Percentiles rank a stretch among this genome's conserved stretches.
Evolutionary conservation across 176 grass and related monocot species (phyloP).

Genomic region (Carex pumila): DNA sequence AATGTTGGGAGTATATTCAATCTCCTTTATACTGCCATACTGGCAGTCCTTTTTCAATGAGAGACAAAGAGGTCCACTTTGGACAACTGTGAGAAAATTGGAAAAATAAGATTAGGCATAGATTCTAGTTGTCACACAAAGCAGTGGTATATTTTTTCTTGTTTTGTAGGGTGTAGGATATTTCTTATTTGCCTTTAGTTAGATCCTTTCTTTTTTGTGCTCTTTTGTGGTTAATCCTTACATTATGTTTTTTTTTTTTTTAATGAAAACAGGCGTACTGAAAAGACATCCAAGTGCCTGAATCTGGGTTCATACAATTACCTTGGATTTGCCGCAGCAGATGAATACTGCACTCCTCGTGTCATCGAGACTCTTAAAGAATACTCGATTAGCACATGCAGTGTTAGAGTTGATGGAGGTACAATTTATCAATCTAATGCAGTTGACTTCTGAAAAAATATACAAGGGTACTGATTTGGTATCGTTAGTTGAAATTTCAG

Average conservation of each 20-base stretch:
- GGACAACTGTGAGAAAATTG: background rate
- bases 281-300: constrained; percentile 64
- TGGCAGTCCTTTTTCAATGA: background rate
- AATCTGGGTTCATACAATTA: constrained; percentile 95
- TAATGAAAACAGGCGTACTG: constrained; percentile 51
- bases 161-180: background rate
- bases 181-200: background rate
- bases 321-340: constrained; percentile 86
- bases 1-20: background rate
- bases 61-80: background rate
- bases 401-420: constrained; percentile 75
- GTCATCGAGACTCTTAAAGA: constrained; percentile 86
- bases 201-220: background rate
- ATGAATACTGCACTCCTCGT: constrained; percentile 88
- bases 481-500: constrained; percentile 10
- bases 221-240: background rate
- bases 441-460: constrained; percentile 10
- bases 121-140: background rate
- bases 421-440: background rate
- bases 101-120: background rate
- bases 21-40: background rate
- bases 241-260: constrained; percentile 4
- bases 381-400: constrained; percentile 81
- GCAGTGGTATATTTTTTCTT: background rate
- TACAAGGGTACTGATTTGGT: background rate